A percentile compares a stretch with the other conserved stretches of the same genome.
Evolutionary conservation across 108 stramenopile genomes (phyloP).

Genomic region (Pseudonitzschia multiseries): DNA sequence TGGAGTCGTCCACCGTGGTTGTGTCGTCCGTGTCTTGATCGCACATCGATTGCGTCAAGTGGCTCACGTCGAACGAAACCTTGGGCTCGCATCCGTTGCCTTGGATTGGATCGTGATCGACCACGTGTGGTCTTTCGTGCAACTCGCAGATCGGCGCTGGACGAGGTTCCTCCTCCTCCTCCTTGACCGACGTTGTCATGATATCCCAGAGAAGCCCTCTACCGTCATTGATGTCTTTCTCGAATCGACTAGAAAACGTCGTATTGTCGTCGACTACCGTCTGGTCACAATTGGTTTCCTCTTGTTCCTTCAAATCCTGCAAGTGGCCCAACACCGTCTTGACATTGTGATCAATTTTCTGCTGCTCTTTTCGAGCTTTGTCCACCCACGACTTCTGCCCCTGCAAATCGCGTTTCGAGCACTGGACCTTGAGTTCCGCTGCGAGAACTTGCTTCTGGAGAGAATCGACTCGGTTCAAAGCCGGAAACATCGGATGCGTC

Average conservation of each 20-base stretch:
- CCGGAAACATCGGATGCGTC: neutral
- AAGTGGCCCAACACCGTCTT: neutral
- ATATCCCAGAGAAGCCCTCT: neutral
- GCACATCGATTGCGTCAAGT: neutral
- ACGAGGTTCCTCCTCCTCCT: neutral
- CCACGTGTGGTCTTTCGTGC: neutral
- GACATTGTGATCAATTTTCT: neutral
- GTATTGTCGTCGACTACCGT: neutral
- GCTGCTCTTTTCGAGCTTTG: conserved; percentile 4
- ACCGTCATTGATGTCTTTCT: neutral
- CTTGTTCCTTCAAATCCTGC: neutral
- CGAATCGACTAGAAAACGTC: neutral
- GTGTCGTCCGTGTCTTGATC: neutral
- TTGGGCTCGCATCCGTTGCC: too few species aligned
- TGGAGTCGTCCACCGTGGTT: neutral
- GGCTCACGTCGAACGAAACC: neutral
- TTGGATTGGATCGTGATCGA: neutral
- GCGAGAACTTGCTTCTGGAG: neutral
- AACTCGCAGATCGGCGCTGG: too few species aligned
- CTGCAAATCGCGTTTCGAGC: neutral
- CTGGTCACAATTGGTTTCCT: neutral
- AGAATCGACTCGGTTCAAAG: neutral
- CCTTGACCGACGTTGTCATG: neutral
- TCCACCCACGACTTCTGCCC: neutral
- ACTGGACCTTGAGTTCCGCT: conserved; percentile 12